Percentiles rank a stretch among this genome's conserved stretches.
These are phyloP conservation scores for Parietichytrium sp. DNA, from an alignment of 108 stramenopile species.

Conservation along the genomic window DNA sequence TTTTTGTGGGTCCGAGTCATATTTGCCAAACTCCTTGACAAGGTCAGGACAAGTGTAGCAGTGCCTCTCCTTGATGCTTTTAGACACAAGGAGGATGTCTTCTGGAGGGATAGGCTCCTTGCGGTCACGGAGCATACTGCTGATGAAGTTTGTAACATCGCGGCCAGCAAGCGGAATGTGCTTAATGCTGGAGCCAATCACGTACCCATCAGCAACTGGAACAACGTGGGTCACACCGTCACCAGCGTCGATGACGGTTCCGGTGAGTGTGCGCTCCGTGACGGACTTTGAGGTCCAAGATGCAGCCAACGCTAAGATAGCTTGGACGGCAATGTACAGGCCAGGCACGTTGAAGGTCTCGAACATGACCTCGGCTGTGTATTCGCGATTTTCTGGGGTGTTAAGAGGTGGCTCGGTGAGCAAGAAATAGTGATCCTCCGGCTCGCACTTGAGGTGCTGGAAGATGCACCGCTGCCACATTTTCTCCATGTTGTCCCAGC, in stretches of 20 bases:
- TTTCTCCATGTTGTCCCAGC: conserved; percentile 75
- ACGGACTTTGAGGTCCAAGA: conserved; percentile 61
- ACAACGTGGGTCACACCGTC: conserved; percentile 74
- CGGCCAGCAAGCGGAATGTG: conserved; percentile 72
- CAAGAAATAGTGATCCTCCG: conserved; percentile 70
- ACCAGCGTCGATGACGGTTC: conserved; percentile 70
- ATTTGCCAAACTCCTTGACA: conserved; percentile 66
- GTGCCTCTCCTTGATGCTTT: conserved; percentile 66
- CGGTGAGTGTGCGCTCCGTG: conserved; percentile 62
- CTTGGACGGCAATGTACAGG: conserved; percentile 72
- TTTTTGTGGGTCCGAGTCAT: conserved; percentile 62
- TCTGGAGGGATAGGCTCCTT: conserved; percentile 67
- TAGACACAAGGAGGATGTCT: conserved; percentile 59
- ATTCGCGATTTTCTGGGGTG: conserved; percentile 72
- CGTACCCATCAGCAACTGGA: conserved; percentile 71
- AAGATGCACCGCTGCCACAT: conserved; percentile 72
- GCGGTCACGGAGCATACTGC: conserved; percentile 64
- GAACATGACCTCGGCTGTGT: conserved; percentile 76
- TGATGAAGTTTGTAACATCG: conserved; percentile 66
- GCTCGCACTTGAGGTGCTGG: conserved; percentile 68
- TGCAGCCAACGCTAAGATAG: conserved; percentile 69
- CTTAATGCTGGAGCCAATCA: conserved; percentile 70
- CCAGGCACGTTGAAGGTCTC: conserved; percentile 75
- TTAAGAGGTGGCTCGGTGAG: conserved; percentile 74
- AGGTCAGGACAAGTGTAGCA: conserved; percentile 68